Base-by-base conservation (phyloP, 495 filamentous ascomycete species). In the Neurospora cerealis region DNA sequence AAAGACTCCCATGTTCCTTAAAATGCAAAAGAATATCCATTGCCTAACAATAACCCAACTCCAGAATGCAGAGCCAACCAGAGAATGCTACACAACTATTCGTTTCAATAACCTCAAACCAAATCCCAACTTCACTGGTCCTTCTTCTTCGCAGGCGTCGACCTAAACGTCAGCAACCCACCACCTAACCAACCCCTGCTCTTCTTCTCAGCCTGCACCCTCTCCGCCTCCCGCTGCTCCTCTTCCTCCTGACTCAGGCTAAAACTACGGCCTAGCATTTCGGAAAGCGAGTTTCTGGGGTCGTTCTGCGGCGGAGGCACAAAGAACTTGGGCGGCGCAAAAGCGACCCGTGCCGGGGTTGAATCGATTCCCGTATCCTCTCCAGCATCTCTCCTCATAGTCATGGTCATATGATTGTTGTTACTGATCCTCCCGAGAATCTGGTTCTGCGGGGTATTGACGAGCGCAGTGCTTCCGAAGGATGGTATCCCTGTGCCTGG, bases 201-300 rank as follows among this genome's bases (percentile, higher is more conserved):
- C 42, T 66, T 66, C 54, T 66, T 66, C 54, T 66, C 54, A 34
- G 54, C 54, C 54, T 66, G 13, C 28, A 8, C 54, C 54, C 32
- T 66, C 54, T 66, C 28, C 24, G 38, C 24, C 13, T 66, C 54
- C 15, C 24, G 54, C 7, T 66, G 54, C 54, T 34, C 54, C 32
- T 44, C 39, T 9, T 74, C 73, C 60, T 74, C 66, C 21, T 74
- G 69, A 70, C 69, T 71, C 24, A 70, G 36, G 39, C 71, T 72
- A 69, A 78, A 72, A n/a, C 71, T 75, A 72, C 72, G 46, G 0
- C 73, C 75, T 39, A 78, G 77, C 71, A 78, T 72, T 40, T 75
- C 73, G 15, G 70, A 60, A 17, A 78, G 70, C 32, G 73, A 66
- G 41, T 77, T 73, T 0, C 77, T 62, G 32, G 77, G 77, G 24